Conservation (phyloP, 192 early-diverging fungal genomes). For the Funneliformis geosporum region DNA sequence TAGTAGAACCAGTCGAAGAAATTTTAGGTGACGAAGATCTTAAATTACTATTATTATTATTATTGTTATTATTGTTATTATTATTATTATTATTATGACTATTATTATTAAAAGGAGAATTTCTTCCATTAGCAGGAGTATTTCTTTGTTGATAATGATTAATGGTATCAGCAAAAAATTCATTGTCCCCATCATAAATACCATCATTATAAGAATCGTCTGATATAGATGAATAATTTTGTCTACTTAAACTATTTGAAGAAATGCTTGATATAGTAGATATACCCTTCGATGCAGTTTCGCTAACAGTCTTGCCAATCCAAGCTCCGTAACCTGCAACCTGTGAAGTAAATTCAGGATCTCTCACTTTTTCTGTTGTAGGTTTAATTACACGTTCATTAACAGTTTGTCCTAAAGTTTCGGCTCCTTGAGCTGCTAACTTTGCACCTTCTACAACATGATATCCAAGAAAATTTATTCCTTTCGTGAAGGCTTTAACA, state of each 20-base stretch:
- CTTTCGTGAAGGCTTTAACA: slow-evolving; percentile 64
- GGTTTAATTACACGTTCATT: slow-evolving; percentile 70
- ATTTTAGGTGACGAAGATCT: not conserved
- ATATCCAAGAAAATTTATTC: slow-evolving; percentile 63
- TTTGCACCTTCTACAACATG: slow-evolving; percentile 59
- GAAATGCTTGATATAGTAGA: slow-evolving; percentile 36
- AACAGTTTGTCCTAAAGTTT: slow-evolving; percentile 46
- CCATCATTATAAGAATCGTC: slow-evolving; percentile 31
- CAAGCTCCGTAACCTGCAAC: slow-evolving; percentile 62
- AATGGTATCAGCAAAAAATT: slow-evolving; percentile 48
- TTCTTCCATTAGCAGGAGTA: slow-evolving; percentile 35
- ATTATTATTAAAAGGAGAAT: slow-evolving; percentile 32
- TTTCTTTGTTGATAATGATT: slow-evolving; percentile 50
- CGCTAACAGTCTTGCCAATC: slow-evolving; percentile 55
- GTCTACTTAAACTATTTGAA: slow-evolving; percentile 31
- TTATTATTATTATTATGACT: not conserved
- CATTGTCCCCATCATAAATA: slow-evolving; percentile 33
- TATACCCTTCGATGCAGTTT: slow-evolving; percentile 40
- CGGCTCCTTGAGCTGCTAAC: slow-evolving; percentile 50
- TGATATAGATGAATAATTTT: slow-evolving; percentile 33
- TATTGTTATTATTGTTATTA: too few relatives aligned
- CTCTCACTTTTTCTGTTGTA: slow-evolving; percentile 59
- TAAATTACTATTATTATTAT: not conserved
- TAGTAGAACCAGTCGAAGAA: not conserved
- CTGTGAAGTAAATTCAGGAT: slow-evolving; percentile 66